Evolutionary conservation across 75 land plant genomes (phyloP), one percentile per base, ranked within the genome.

Genomic region (Picea sitchensis): DNA sequence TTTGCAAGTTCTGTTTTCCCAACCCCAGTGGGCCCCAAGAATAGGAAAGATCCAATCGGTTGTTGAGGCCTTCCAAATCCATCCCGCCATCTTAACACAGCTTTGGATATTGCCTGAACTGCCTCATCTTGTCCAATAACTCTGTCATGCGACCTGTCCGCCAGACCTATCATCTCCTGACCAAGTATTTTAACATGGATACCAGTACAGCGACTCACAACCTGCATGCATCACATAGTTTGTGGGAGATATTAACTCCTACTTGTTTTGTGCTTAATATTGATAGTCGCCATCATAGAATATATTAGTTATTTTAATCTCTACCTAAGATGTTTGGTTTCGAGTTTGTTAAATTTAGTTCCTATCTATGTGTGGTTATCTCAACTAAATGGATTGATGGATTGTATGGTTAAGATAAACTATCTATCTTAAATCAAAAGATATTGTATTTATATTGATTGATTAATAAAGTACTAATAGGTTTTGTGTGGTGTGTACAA

Each of bases 1-100:
- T 96, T 96, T 3, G 99, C 99, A 56, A 96, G 93, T 86, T 96
- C 98, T 3, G 99, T 94, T 79, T 96, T 96, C 18, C 99, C 99
- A 80, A 96, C 99, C 69, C 99, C 99, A 63, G 99, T 96, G 0
- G 99, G 99, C 38, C 99, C 99, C 80, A 96, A 80, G 87, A 96
- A 96, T 5, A 96, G 86, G 84, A 96, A 96, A 26, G 99, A 96
- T 0, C 99, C 98, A 59, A 90, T 91, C 1, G 98, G 99, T 60
- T 96, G 99, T 51, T 91, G 97, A 3, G 91, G 94, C 74, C 99
- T 78, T n/a, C 95, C 95, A 3, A 96, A 73, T 17, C 99, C 98
- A 34, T 98, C 99, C 3, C 95, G 82, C 8, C 98, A 96, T 64
- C 99, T 81, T 67, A 96, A 65, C 13, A 96, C 98, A 67, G 98